Conservation (phyloP, 352 stramenopile species). For the Pythium aristosporum region DNA sequence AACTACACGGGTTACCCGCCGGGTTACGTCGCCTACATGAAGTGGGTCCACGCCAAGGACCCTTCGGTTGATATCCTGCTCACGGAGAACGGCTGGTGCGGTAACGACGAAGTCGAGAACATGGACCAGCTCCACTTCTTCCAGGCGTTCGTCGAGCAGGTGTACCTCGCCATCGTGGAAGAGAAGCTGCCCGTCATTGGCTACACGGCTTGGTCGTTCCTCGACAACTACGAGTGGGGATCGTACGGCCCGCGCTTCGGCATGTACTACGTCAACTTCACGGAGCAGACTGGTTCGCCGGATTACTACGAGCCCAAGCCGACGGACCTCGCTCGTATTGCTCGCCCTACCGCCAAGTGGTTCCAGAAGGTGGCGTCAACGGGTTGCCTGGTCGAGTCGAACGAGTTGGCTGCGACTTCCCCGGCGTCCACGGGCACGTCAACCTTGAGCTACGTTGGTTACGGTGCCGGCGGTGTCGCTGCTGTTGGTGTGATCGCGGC, state of each 20-base stretch:
- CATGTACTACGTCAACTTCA: slow-evolving; percentile 67
- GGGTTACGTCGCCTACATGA: slow-evolving; percentile 49
- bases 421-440: background rate
- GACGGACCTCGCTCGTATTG: slow-evolving; percentile 34
- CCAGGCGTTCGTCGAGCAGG: slow-evolving; percentile 50
- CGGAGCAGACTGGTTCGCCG: slow-evolving; percentile 29
- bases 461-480: background rate
- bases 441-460: background rate
- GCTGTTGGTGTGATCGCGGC: background rate
- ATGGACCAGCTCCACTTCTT: slow-evolving; percentile 68
- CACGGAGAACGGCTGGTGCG: slow-evolving; percentile 72
- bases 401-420: background rate
- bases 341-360: slow-evolving; percentile 51
- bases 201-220: slow-evolving; percentile 93
- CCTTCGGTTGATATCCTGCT: slow-evolving; percentile 43
- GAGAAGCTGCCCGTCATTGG: slow-evolving; percentile 78
- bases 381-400: background rate
- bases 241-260: slow-evolving; percentile 62
- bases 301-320: slow-evolving; percentile 30
- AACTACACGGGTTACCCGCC: slow-evolving; percentile 49
- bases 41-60: slow-evolving; percentile 51
- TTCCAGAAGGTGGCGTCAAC: slow-evolving; percentile 39
- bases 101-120: slow-evolving; percentile 58
- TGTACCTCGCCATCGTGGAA: slow-evolving; percentile 54
- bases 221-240: slow-evolving; percentile 96